Evolutionary conservation across 2,329 filamentous ascomycete genomes (phyloP).

Genomic region (Colletotrichum sp.): DNA sequence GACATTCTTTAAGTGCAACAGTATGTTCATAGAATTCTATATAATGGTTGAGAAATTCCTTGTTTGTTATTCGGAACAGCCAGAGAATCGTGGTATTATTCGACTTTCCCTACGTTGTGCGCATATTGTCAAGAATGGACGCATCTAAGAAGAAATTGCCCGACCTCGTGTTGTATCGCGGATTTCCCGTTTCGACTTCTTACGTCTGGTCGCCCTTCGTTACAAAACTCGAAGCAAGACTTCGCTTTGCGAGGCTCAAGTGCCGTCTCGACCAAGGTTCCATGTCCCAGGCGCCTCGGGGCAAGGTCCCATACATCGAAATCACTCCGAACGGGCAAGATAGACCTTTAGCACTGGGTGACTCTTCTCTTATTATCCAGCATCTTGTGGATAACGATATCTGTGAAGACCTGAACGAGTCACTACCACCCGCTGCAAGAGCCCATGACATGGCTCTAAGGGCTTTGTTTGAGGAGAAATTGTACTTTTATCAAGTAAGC

Average conservation of each 20-base stretch:
- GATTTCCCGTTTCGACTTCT: background rate
- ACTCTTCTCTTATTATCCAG: constrained; percentile 61
- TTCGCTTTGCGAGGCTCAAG: constrained; percentile 55
- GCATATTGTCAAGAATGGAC: background rate
- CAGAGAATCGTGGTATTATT: background rate
- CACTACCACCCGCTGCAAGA: constrained; percentile 39
- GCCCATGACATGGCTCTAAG: constrained; percentile 57
- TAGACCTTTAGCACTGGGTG: constrained; percentile 38
- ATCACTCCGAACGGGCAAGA: constrained; percentile 34
- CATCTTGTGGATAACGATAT: constrained; percentile 44
- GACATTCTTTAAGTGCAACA: background rate
- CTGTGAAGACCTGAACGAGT: constrained; percentile 53
- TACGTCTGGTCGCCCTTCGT: constrained; percentile 68
- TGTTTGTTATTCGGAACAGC: background rate
- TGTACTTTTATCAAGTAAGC: constrained; percentile 54
- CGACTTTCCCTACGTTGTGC: background rate
- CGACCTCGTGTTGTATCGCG: background rate
- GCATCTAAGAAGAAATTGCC: background rate
- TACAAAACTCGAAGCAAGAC: constrained; percentile 65
- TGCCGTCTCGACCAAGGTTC: constrained; percentile 44
- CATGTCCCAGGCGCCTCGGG: background rate
- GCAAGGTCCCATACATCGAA: background rate
- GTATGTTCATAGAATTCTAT: background rate
- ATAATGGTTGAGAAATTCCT: background rate
- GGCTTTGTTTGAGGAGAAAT: constrained; percentile 63